phyloP scores from a whole-genome alignment of 2,329 filamentous ascomycete species.

The Pseudogymnoascus sp. region DNA sequence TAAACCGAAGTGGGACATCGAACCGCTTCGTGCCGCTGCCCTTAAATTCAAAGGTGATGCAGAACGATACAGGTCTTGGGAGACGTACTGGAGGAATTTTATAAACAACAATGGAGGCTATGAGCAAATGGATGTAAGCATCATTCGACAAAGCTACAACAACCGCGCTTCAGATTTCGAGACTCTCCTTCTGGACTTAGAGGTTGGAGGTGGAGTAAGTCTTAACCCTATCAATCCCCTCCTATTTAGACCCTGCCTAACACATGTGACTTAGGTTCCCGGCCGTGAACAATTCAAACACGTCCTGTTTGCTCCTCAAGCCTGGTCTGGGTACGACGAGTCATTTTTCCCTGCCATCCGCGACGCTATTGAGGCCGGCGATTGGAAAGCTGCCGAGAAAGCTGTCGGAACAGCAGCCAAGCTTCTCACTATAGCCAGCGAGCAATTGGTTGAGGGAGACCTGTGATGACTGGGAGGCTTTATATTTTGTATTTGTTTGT shows the following conservation, averaged over 20 bases:
- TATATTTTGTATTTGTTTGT: conserved; percentile 5
- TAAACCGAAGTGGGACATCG: conserved; percentile 28
- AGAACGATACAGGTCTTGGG: conserved; percentile 67
- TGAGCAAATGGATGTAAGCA: conserved; percentile 47
- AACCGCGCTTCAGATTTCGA: conserved; percentile 75
- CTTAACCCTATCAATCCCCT: background rate
- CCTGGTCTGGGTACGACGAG: conserved; percentile 64
- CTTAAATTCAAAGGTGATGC: conserved; percentile 53
- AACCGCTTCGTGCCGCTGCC: conserved; percentile 57
- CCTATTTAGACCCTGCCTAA: conserved; percentile 7
- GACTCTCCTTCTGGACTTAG: conserved; percentile 71
- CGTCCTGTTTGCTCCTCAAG: conserved; percentile 76
- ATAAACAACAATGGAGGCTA: conserved; percentile 68
- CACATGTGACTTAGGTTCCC: conserved; percentile 52
- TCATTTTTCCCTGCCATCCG: conserved; percentile 77
- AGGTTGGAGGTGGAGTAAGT: conserved; percentile 67
- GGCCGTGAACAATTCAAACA: conserved; percentile 93
- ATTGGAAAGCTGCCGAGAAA: conserved; percentile 63
- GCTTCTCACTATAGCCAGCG: conserved; percentile 56
- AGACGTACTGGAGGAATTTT: conserved; percentile 66
- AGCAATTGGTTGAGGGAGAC: conserved; percentile 20
- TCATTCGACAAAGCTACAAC: conserved; percentile 69
- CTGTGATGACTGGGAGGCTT: background rate
- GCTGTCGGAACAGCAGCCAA: conserved; percentile 66
- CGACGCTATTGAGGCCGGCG: conserved; percentile 65